These are phyloP conservation scores for Pyrenophora graminea DNA, from an alignment of 2,329 filamentous ascomycete genomes.

Conservation along the genomic window DNA sequence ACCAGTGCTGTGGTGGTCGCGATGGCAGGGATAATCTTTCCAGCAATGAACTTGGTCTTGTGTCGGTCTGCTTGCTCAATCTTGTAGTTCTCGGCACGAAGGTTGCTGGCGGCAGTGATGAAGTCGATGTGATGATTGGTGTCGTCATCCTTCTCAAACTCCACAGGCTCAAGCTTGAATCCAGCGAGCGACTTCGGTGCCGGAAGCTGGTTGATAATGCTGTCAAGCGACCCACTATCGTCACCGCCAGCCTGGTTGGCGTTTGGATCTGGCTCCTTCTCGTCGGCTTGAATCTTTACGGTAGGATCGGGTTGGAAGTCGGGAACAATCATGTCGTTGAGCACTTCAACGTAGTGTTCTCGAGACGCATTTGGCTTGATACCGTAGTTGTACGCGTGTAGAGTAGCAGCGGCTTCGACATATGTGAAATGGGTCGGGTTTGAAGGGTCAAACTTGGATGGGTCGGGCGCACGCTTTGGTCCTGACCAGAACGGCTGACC, in stretches of 20 bases:
- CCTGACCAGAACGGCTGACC: slow-evolving; percentile 97
- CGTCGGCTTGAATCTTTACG: slow-evolving; percentile 95
- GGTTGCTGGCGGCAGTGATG: slow-evolving; percentile 94
- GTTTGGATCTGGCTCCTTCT: slow-evolving; percentile 93
- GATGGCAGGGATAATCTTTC: slow-evolving; percentile 98
- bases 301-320: slow-evolving; percentile 89
- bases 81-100: slow-evolving; percentile 97
- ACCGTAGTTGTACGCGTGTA: slow-evolving; percentile 97
- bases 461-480: slow-evolving; percentile 92
- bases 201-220: slow-evolving; percentile 74
- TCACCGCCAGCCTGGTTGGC: slow-evolving; percentile 65
- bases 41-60: slow-evolving; percentile 99
- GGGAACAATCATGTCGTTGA: slow-evolving; percentile 92
- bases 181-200: slow-evolving; percentile 78
- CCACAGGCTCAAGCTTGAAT: slow-evolving; percentile 87
- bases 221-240: slow-evolving; percentile 75
- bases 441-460: slow-evolving; percentile 82
- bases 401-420: slow-evolving; percentile 82
- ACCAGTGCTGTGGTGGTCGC: slow-evolving; percentile 96
- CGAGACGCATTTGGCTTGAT: slow-evolving; percentile 82
- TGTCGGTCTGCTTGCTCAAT: slow-evolving; percentile 90
- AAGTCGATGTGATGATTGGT: slow-evolving; percentile 98
- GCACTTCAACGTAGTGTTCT: slow-evolving; percentile 74
- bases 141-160: slow-evolving; percentile 99
- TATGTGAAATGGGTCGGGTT: slow-evolving; percentile 89